Conservation (phyloP, 768 basidiomycete genomes). For the Mycena floridula region DNA sequence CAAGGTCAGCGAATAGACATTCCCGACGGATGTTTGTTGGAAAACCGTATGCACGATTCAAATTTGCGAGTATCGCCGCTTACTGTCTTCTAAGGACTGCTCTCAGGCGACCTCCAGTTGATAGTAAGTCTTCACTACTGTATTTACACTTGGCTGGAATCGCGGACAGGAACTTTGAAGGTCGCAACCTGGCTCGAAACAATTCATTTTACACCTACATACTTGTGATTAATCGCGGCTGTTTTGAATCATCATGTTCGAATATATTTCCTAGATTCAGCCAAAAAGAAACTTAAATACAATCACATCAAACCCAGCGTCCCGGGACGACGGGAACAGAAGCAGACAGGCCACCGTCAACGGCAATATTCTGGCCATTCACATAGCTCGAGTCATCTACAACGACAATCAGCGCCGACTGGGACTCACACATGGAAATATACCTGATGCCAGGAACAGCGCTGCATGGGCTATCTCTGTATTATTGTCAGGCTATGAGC, state of each 20-base stretch:
- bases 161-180: too few relatives aligned
- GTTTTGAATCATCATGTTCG: too few relatives aligned
- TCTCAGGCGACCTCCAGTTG: conserved; percentile 73
- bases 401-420: conserved; percentile 1
- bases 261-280: too few relatives aligned
- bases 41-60: conserved; percentile 21
- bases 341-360: conserved; percentile 81
- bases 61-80: conserved; percentile 28
- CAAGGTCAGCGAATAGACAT: conserved; percentile 81
- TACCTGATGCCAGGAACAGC: conserved; percentile 85
- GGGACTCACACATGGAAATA: conserved; percentile 12
- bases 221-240: too few relatives aligned
- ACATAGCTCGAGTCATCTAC: conserved; percentile 87
- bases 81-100: conserved; percentile 53
- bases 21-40: conserved; percentile 38
- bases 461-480: conserved; percentile 84
- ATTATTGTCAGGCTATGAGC: conserved; percentile 4
- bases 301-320: conserved; percentile 49
- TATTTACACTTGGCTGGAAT: too few relatives aligned
- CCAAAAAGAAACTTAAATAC: too few relatives aligned
- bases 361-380: conserved; percentile 82
- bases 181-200: too few relatives aligned
- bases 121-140: conserved; percentile 56
- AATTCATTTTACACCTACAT: too few relatives aligned
- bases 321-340: conserved; percentile 79